Conservation (phyloP, 2,329 filamentous ascomycete species). For the Hymenoscyphus scutula region DNA sequence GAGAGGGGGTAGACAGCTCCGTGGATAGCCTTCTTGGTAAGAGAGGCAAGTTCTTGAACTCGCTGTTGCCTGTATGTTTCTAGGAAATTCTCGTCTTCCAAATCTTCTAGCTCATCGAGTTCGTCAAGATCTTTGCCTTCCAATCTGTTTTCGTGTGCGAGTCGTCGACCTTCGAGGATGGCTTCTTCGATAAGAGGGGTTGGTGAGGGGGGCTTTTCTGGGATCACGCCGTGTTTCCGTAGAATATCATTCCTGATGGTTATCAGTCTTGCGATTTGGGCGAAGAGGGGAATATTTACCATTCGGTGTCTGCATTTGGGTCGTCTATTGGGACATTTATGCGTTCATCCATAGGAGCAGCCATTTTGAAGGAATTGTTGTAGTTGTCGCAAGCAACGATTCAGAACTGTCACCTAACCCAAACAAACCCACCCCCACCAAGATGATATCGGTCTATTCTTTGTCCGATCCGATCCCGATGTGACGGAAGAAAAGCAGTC, state of each 20-base stretch:
- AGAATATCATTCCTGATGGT: constrained; percentile 93
- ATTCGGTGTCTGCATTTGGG: constrained; percentile 97
- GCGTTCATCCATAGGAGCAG: constrained; percentile 60
- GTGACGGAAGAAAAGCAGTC: neutral
- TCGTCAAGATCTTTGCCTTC: constrained; percentile 95
- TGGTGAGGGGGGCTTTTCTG: constrained; percentile 94
- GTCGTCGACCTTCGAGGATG: constrained; percentile 73
- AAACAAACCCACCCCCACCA: neutral
- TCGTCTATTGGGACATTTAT: constrained; percentile 86
- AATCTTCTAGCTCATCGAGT: constrained; percentile 87
- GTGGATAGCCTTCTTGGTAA: constrained; percentile 76
- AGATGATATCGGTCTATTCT: neutral
- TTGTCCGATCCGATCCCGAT: neutral
- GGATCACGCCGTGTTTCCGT: constrained; percentile 92
- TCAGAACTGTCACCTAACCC: neutral
- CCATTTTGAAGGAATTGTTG: constrained; percentile 44
- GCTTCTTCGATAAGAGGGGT: constrained; percentile 97
- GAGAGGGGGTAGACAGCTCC: constrained; percentile 91
- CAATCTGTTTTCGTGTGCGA: constrained; percentile 87
- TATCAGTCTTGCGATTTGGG: constrained; percentile 6
- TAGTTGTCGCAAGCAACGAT: constrained; percentile 4
- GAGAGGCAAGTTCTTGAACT: constrained; percentile 72
- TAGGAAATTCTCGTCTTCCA: constrained; percentile 90
- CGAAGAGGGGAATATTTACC: constrained; percentile 50
- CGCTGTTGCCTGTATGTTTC: constrained; percentile 86